phyloP scores from a whole-genome alignment of 2,329 filamentous ascomycete species.

The Aspergillus quadrilineatus region DNA sequence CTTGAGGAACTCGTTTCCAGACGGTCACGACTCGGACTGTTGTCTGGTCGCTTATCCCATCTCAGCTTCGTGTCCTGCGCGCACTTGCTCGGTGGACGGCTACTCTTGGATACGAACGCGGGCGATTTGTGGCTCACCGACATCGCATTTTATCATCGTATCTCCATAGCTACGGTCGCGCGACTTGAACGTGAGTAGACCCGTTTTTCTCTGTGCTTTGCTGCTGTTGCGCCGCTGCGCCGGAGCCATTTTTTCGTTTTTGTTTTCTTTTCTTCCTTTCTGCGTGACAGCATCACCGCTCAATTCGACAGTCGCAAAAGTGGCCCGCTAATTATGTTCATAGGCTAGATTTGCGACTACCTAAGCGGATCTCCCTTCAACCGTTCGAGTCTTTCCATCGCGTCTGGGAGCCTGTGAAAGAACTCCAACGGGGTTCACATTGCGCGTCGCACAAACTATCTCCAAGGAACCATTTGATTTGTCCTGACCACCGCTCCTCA shows the following conservation, averaged over 20 bases:
- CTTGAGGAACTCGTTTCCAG: neutral
- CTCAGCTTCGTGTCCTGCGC: neutral
- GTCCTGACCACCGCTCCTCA: conserved; percentile 33
- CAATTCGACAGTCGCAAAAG: neutral
- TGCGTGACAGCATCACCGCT: neutral
- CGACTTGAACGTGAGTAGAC: neutral
- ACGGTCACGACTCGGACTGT: neutral
- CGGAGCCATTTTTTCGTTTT: neutral
- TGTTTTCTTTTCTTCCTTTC: neutral
- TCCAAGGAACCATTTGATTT: conserved; percentile 21
- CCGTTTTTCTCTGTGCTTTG: neutral
- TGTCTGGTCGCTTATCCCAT: neutral
- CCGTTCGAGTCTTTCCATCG: neutral
- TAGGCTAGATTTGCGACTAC: neutral
- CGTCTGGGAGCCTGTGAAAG: neutral
- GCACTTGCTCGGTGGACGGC: neutral
- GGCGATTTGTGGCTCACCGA: neutral
- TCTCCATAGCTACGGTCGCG: neutral
- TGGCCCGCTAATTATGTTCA: neutral
- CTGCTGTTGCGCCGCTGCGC: neutral
- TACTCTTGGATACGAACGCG: neutral
- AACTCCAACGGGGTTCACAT: conserved; percentile 16
- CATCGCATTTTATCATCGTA: neutral
- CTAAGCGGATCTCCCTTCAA: neutral
- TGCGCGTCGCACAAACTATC: conserved; percentile 15